Evolutionary conservation across 106 monocot genomes (phyloP), one percentile per base, ranked within the genome.

Genomic region (Ottelia alismoides): DNA sequence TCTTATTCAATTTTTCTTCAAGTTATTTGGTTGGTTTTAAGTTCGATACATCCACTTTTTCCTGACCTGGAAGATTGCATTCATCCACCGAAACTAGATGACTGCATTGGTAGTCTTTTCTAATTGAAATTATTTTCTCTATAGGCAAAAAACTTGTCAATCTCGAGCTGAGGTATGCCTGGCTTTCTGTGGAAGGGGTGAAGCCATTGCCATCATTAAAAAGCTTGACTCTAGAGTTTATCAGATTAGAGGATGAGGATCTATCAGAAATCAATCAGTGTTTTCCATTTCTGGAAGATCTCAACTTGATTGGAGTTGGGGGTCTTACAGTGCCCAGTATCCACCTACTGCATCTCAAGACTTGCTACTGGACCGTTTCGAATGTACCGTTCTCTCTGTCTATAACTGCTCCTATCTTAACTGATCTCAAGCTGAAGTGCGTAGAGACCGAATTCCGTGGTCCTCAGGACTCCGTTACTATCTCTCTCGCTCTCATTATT

Each of bases 171-270:
- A 78, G 53, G 53, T 78, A 84, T 45, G 79, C 75, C 40, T 84
- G 72, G 68, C 63, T 84, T 21, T 79, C 84, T 7, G 65, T 75
- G 21, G 63, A 72, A 4, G 69, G 68, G 25, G 65, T 79, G 3
- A 75, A 63, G 52, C 61, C 59, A 51, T 78, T 79, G 76, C 61
- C 35, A 11, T 61, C 50, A 22, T 29, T 84, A 28, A 61, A 65
- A 16, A 55, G 20, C 28, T 43, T 83, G 60, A 74, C 71, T 3
- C 78, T 83, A 21, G 78, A 75, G 50, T 65, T 68, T 49, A 78
- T 82, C 22, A 63, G 78, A 53, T 51, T 78, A 25, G 83, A 83
- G 28, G 84, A 84, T 59, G n/a, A n/a, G n/a, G n/a, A n/a, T n/a
- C n/a, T n/a, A n/a, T n/a, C n/a, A n/a, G n/a, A n/a, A 43, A 19